Evolutionary conservation across 2,329 filamentous ascomycete species (phyloP).

Genomic region (Thermothelomyces thermophilus): DNA sequence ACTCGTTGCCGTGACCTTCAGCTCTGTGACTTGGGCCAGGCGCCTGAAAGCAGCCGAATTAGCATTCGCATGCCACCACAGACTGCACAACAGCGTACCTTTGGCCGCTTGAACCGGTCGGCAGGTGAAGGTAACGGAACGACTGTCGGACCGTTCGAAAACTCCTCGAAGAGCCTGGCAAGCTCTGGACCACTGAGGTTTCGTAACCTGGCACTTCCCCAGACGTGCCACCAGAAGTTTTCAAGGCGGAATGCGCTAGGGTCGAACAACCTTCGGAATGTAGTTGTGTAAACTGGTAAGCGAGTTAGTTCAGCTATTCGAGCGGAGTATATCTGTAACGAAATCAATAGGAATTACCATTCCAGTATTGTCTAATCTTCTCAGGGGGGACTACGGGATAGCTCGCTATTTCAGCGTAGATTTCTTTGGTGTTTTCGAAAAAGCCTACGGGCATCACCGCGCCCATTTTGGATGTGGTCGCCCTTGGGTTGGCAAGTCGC

Average conservation of each 20-base stretch:
- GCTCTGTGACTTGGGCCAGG: constrained; percentile 17
- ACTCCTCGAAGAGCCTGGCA: constrained; percentile 50
- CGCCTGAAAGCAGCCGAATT: constrained; percentile 13
- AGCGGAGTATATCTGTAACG: background rate
- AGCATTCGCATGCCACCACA: background rate
- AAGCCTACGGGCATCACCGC: constrained; percentile 52
- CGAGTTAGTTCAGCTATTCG: constrained; percentile 12
- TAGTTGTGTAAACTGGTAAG: constrained; percentile 51
- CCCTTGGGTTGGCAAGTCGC: background rate
- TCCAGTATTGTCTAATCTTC: constrained; percentile 50
- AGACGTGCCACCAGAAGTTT: constrained; percentile 62
- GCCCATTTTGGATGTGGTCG: constrained; percentile 20
- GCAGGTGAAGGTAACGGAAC: constrained; percentile 48
- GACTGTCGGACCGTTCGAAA: constrained; percentile 51
- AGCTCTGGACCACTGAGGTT: constrained; percentile 47
- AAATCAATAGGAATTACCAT: constrained; percentile 36
- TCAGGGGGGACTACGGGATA: constrained; percentile 45
- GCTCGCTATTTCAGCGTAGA: constrained; percentile 49
- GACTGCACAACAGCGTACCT: constrained; percentile 34
- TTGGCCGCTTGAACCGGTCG: constrained; percentile 46
- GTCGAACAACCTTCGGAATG: constrained; percentile 51
- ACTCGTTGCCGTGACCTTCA: constrained; percentile 4
- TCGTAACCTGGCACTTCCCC: constrained; percentile 50
- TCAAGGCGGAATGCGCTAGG: constrained; percentile 57
- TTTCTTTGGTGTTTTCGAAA: constrained; percentile 45